phyloP scores from a whole-genome alignment of 2,329 filamentous ascomycete species.

The Thyridium curvatum region DNA sequence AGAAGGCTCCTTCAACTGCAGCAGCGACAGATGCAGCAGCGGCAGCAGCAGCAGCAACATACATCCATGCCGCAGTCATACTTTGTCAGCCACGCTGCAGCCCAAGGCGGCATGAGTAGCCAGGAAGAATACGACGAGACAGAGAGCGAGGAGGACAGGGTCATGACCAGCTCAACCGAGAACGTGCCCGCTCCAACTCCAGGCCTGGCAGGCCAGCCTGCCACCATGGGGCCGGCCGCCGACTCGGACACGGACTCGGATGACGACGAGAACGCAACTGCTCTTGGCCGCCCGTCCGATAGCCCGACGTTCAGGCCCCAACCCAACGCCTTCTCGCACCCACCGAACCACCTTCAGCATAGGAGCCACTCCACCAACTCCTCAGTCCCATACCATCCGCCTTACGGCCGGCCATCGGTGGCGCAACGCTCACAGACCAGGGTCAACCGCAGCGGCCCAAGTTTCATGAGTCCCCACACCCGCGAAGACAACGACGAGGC shows the following conservation, averaged over 20 bases:
- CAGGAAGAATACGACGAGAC: constrained; percentile 95
- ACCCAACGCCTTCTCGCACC: constrained; percentile 88
- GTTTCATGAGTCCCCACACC: constrained; percentile 66
- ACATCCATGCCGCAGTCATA: constrained; percentile 20
- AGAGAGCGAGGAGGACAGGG: constrained; percentile 77
- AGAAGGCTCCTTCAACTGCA: constrained; percentile 40
- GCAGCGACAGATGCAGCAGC: constrained; percentile 29
- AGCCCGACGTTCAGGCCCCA: constrained; percentile 68
- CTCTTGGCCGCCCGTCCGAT: constrained; percentile 59
- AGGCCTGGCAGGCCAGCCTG: constrained; percentile 10
- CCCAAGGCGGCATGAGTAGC: constrained; percentile 56
- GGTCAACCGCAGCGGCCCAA: constrained; percentile 40
- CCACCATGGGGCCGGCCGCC: constrained; percentile 27
- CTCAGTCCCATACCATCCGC: constrained; percentile 39
- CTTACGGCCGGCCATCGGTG: constrained; percentile 43
- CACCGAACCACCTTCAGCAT: constrained; percentile 48
- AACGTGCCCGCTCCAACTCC: constrained; percentile 29
- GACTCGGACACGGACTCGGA: constrained; percentile 35
- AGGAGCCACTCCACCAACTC: constrained; percentile 44
- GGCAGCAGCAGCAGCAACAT: not conserved
- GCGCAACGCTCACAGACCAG: constrained; percentile 40
- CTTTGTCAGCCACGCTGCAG: constrained; percentile 30
- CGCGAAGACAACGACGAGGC: constrained; percentile 91
- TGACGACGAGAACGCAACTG: constrained; percentile 70
- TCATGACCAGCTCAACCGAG: constrained; percentile 54